These are phyloP conservation scores for Paecilomyces variotii DNA, from an alignment of 2,329 filamentous ascomycete species.

Conservation along the genomic window DNA sequence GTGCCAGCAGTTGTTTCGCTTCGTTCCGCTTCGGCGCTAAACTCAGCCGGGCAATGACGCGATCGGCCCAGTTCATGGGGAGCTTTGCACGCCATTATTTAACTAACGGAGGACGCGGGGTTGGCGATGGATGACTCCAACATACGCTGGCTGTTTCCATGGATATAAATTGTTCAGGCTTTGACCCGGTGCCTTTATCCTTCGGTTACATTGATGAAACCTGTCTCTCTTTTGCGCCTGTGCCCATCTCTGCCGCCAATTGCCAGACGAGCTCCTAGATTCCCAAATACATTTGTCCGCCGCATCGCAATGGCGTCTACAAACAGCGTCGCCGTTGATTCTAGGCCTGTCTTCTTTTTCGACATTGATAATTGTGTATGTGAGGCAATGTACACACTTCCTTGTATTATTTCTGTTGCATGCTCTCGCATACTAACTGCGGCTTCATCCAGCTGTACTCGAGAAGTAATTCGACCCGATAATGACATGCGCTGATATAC, in stretches of 20 bases:
- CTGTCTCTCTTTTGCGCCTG: constrained; percentile 1
- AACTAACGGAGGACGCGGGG: neutral
- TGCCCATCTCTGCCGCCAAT: neutral
- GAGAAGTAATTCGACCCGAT: constrained; percentile 52
- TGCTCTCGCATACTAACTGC: neutral
- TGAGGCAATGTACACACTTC: constrained; percentile 7
- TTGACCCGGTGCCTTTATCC: neutral
- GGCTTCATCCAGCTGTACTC: constrained; percentile 61
- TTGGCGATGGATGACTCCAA: neutral
- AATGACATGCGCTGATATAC: neutral
- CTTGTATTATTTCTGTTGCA: neutral
- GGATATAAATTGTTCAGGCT: neutral
- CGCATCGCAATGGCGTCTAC: neutral
- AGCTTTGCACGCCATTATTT: neutral
- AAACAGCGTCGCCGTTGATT: constrained; percentile 17
- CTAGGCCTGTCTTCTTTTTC: constrained; percentile 60
- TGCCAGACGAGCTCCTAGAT: neutral
- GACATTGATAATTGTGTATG: constrained; percentile 94
- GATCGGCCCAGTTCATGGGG: neutral
- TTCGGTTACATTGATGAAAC: neutral
- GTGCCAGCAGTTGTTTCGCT: neutral
- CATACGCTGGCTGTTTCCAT: neutral
- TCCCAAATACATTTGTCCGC: neutral
- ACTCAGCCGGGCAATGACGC: constrained; percentile 5
- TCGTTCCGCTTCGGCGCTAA: constrained; percentile 8